Evolutionary conservation across 345 rosid species (phyloP).

Genomic region (Erodium maritimum): DNA sequence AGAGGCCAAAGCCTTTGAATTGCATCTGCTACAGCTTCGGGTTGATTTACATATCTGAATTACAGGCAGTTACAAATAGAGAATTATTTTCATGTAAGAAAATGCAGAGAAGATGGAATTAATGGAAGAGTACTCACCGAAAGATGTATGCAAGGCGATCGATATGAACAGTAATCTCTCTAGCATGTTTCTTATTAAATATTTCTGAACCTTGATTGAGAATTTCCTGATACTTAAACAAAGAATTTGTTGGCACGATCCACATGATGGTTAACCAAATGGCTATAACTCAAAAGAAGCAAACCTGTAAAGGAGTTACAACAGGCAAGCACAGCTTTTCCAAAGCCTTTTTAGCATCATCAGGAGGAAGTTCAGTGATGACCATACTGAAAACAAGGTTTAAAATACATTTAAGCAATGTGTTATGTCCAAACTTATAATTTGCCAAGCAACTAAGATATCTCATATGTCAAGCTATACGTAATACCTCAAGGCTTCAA

Average conservation of each 20-base stretch:
- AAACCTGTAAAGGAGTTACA: slow-evolving; percentile 80
- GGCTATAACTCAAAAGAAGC: slow-evolving; percentile 8
- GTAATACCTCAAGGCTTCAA: slow-evolving; percentile 85
- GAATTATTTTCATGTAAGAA: slow-evolving; percentile 8
- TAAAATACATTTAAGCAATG: slow-evolving; percentile 6
- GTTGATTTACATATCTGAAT: slow-evolving; percentile 83
- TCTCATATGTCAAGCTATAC: slow-evolving; percentile 4
- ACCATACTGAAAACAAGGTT: slow-evolving; percentile 54
- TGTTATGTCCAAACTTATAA: slow-evolving; percentile 6
- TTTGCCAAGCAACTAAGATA: slow-evolving; percentile 9
- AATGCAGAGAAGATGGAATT: background rate
- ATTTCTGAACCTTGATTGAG: slow-evolving; percentile 61
- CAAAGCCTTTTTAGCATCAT: slow-evolving; percentile 72
- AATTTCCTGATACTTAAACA: slow-evolving; percentile 44
- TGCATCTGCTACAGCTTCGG: slow-evolving; percentile 94
- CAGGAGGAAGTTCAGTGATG: slow-evolving; percentile 85
- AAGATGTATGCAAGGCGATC: slow-evolving; percentile 95
- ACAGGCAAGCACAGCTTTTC: slow-evolving; percentile 75
- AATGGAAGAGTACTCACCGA: slow-evolving; percentile 35
- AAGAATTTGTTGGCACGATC: slow-evolving; percentile 11
- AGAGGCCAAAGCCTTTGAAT: slow-evolving; percentile 89
- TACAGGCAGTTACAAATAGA: slow-evolving; percentile 10
- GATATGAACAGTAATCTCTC: slow-evolving; percentile 83
- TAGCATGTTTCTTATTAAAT: slow-evolving; percentile 79
- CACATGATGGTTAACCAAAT: slow-evolving; percentile 4